Evolutionary conservation across 345 rosid genomes (phyloP).

Genomic region (Microcos paniculata): DNA sequence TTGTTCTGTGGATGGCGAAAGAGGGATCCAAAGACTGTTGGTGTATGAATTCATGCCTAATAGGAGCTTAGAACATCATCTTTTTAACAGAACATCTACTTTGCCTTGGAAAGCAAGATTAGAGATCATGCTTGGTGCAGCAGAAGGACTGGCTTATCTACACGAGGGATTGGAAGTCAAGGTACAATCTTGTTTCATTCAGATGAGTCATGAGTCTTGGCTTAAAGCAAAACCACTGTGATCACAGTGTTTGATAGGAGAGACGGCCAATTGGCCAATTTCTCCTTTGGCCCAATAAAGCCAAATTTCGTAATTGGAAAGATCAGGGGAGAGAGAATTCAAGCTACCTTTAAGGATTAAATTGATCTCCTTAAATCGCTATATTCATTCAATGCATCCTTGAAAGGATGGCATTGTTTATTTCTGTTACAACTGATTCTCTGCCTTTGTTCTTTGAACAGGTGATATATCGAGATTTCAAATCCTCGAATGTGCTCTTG

Average conservation of each 20-base stretch:
- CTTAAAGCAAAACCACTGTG: not conserved
- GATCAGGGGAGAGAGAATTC: not conserved
- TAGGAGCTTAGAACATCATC: conserved; percentile 81
- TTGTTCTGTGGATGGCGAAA: conserved; percentile 59
- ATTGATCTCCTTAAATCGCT: no score
- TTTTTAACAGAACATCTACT: conserved; percentile 41
- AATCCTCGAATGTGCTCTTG: conserved; percentile 83
- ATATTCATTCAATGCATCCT: not conserved
- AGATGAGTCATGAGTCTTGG: no score
- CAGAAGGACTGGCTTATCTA: conserved; percentile 80
- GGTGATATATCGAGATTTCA: conserved; percentile 96
- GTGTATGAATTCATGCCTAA: conserved; percentile 86
- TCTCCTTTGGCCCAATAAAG: not conserved
- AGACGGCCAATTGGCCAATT: not conserved
- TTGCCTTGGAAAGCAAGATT: conserved; percentile 78
- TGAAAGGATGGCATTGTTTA: not conserved
- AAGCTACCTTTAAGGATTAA: not conserved
- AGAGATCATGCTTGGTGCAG: conserved; percentile 86
- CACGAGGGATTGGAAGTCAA: conserved; percentile 66
- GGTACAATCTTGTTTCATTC: conserved; percentile 34
- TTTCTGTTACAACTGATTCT: conserved; percentile 1
- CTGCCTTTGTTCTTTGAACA: conserved; percentile 22
- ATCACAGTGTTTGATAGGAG: not conserved
- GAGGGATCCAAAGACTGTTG: conserved; percentile 63
- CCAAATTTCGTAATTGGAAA: not conserved